A percentile compares a stretch with the other conserved stretches of the same genome.
These are phyloP conservation scores for Ceratobasidium sp. DNA, from an alignment of 1,284 basidiomycete species.

Conservation along the genomic window DNA sequence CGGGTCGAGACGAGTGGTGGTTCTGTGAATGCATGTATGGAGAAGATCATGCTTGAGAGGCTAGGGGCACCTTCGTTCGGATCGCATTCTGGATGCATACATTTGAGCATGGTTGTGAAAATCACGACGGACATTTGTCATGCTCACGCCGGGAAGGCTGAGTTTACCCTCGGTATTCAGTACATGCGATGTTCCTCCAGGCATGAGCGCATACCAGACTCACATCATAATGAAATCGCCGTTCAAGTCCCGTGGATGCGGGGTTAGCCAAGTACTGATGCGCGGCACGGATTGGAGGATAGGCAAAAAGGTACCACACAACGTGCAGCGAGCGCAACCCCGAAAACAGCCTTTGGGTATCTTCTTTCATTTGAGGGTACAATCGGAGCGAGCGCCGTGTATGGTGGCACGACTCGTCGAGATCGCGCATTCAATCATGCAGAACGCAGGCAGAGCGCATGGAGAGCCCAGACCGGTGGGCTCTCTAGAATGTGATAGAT, in stretches of 20 bases:
- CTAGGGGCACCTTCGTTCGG: conserved; percentile 6
- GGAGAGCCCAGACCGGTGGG: conserved; percentile 10
- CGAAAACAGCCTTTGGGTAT: conserved; percentile 16
- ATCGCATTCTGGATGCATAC: conserved; percentile 11
- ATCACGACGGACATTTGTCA: background rate
- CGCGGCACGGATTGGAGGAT: too few relatives aligned
- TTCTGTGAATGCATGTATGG: conserved; percentile 6
- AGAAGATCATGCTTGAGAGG: conserved; percentile 1
- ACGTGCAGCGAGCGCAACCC: background rate
- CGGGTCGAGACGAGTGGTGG: background rate
- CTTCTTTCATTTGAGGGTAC: conserved; percentile 34
- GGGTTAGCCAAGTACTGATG: too few relatives aligned
- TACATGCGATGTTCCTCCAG: background rate
- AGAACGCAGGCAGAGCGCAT: background rate
- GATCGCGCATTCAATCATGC: conserved; percentile 2
- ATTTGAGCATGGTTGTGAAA: conserved; percentile 3
- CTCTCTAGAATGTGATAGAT: conserved; percentile 12
- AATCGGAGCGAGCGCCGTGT: conserved; percentile 13
- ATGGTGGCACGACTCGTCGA: background rate
- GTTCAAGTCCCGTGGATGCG: background rate
- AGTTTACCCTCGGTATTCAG: background rate
- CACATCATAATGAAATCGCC: background rate
- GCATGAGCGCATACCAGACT: background rate
- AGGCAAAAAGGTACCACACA: background rate
- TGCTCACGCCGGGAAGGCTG: background rate